phyloP scores from a whole-genome alignment of 1,284 basidiomycete genomes.

The Ceratobasidium sp. region DNA sequence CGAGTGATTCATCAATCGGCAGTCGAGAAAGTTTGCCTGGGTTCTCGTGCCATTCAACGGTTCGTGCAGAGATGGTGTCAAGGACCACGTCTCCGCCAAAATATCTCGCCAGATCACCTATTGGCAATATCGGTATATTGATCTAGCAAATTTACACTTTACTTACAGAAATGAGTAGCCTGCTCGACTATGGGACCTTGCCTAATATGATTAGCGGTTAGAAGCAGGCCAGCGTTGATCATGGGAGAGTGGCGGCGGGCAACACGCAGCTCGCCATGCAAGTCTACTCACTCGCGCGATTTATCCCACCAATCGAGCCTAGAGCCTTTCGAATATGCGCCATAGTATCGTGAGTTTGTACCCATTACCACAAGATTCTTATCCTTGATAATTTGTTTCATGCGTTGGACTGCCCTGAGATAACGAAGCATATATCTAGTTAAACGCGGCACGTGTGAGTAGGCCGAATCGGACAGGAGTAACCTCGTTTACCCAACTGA shows the following conservation, averaged over 20 bases:
- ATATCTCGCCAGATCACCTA: conserved; percentile 90
- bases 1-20: conserved; percentile 81
- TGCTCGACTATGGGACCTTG: conserved; percentile 96
- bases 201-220: conserved; percentile 59
- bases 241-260: neutral
- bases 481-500: conserved; percentile 80
- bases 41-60: conserved; percentile 90
- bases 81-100: conserved; percentile 98
- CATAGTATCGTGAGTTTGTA: conserved; percentile 94
- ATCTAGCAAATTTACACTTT: conserved; percentile 44
- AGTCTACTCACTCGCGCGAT: conserved; percentile 72
- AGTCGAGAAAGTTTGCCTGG: conserved; percentile 88
- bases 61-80: conserved; percentile 83
- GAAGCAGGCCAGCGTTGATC: conserved; percentile 52
- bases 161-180: conserved; percentile 81
- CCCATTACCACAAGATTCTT: conserved; percentile 98
- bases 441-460: conserved; percentile 42
- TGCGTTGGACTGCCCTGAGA: conserved; percentile 94
- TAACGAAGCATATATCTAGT: conserved; percentile 85
- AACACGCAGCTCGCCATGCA: neutral
- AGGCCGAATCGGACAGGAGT: conserved; percentile 12
- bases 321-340: conserved; percentile 89
- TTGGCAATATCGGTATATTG: conserved; percentile 58
- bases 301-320: conserved; percentile 99
- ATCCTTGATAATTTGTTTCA: conserved; percentile 96